Base-by-base conservation (phyloP, 75 land plant species). In the Picea glauca region DNA sequence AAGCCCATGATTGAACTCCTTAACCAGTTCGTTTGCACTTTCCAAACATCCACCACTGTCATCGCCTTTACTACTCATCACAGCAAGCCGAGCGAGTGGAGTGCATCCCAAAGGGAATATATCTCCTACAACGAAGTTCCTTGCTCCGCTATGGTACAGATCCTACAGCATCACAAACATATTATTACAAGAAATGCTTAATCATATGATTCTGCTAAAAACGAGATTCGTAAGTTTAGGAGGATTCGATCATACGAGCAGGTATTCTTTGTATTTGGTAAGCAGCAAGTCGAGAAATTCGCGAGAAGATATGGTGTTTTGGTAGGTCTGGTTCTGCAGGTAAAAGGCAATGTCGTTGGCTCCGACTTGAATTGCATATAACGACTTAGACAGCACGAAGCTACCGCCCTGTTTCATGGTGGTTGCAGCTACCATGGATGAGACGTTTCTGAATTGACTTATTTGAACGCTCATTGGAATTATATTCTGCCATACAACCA, bases 311-410 rank as follows among this genome's bases (percentile, higher is more conserved):
- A 14, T 64, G 13, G 17, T 64, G 17, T 64, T 64, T 14, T 31
- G 66, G 31, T 26, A 64, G 11, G 73, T 67, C 20, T 79, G 20
- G 21, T 78, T 60, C 38, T 75, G 60, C 23, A 86, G 73, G 35
- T 80, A 86, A 33, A 77, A 65, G 64, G 74, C 43, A 58, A 70
- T 83, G 58, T 80, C 88, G 30, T 83, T 86, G 80, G 77, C 78
- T 13, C 83, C 86, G 14, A 86, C 60, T 15, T 74, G 78, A 3
- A 74, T 57, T 14, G 82, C 79, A 66, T 84, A 80, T 5, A 86
- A 54, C 2, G 88, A 80, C 21, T 58, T 72, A 18, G 58, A 20
- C 31, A 82, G 30, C 14, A 83, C 56, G n/a, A 70, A 12, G 9
- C 33, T 15, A 2, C 70, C 62, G 15, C 77, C 83, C 4, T 46